Base-by-base conservation (phyloP, 345 rosid species). In the Stellera chamaejasme region DNA sequence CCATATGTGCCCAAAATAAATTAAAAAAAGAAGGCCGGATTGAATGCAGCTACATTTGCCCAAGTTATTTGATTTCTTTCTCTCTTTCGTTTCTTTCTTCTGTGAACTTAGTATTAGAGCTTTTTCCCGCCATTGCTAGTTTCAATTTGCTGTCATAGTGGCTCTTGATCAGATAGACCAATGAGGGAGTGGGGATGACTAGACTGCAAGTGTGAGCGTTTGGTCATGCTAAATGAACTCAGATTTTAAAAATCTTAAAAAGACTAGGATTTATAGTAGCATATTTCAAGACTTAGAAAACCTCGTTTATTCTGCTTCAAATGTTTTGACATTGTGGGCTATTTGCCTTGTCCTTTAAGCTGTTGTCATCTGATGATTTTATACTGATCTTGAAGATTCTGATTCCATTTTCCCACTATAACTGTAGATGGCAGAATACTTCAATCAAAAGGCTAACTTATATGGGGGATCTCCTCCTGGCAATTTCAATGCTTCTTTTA, bases 401-500 rank as follows among this genome's bases (percentile, higher is more conserved):
- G 45, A 57, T 53, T 50, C 58, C 9, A 47, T 55, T 60, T 43
- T 61, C 36, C 5, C 27, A 27, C 55, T 48, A 46, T 50, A 44
- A 52, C 44, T 66, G 65, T 79, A 85, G 93, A 85, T 85, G 88
- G 78, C 75, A 62, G 84, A 80, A 53, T 71, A 71, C 62, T 76
- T 82, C 43, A 82, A 85, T 61, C 49, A 70, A 59, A 78, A 75
- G 58, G 86, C 86, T 10, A 58, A 66, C 62, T 52, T 82, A 41
- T 64, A 78, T 11, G 78, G 81, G 60, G 61, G 77, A 60, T 69
- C 45, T 68, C 74, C 87, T 43, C 72, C 80, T 28, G 89, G 94
- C 58, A 73, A 89, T 72, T 82, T 85, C 64, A 82, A 72, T 67
- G 64, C 81, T 62, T 84, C 77, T 41, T 85, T 85, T 72, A 79